Conservation (phyloP, 83 land plant species). For the Isoetes engelmannii region DNA sequence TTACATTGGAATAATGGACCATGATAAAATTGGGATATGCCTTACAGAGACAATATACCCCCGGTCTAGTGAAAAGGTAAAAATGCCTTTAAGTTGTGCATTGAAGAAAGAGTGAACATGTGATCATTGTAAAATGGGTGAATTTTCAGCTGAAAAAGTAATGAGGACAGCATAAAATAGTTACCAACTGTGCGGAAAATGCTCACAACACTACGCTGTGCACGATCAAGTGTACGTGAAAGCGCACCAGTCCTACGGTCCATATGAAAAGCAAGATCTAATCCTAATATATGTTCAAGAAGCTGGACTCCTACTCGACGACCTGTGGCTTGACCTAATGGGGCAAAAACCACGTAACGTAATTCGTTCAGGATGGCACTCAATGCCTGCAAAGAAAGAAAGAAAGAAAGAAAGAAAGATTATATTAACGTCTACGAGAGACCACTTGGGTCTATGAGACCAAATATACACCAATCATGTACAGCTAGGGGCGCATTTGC, state of each 20-base stretch:
- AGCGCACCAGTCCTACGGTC: slow-evolving; percentile 36
- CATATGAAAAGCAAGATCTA: slow-evolving; percentile 39
- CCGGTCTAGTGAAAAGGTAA: neutral
- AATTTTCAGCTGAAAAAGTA: neutral
- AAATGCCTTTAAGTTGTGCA: neutral
- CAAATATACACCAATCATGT: too few relatives aligned
- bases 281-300: slow-evolving; percentile 36
- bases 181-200: slow-evolving; percentile 48
- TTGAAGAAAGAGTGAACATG: neutral
- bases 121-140: neutral
- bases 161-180: neutral
- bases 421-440: too few relatives aligned
- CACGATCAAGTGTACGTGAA: slow-evolving; percentile 43
- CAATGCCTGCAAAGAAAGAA: slow-evolving; percentile 25
- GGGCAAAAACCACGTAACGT: slow-evolving; percentile 42
- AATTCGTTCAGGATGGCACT: slow-evolving; percentile 44
- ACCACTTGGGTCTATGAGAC: too few relatives aligned
- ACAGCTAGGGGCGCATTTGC: too few relatives aligned
- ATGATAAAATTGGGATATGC: neutral
- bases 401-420: neutral
- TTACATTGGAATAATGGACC: neutral
- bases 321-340: slow-evolving; percentile 41
- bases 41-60: neutral
- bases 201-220: slow-evolving; percentile 41
- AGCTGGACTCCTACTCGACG: slow-evolving; percentile 39